phyloP scores from a whole-genome alignment of 306 rosid genomes.

The Vicia sativa region DNA sequence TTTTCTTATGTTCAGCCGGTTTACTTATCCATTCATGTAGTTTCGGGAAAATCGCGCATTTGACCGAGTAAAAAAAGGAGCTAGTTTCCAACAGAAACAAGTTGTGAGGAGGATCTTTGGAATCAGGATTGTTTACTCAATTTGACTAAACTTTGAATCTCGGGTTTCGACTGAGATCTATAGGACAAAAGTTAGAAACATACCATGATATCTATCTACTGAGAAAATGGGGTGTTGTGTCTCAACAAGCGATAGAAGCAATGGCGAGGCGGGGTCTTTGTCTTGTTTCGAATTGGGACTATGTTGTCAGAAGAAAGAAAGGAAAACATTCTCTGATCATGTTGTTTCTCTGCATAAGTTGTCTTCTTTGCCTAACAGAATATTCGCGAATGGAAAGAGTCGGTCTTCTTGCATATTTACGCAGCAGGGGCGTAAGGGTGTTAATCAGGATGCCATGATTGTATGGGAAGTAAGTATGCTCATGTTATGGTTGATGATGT shows the following conservation, averaged over 20 bases:
- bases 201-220: constrained; percentile 43
- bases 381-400: constrained; percentile 77
- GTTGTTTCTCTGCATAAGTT: constrained; percentile 58
- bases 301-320: constrained; percentile 56
- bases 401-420: constrained; percentile 82
- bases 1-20: constrained; percentile 63
- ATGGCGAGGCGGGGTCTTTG: constrained; percentile 54
- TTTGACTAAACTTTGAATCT: constrained; percentile 48
- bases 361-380: constrained; percentile 67
- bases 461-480: constrained; percentile 90
- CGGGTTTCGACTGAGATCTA: constrained; percentile 60
- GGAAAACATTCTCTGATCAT: constrained; percentile 63
- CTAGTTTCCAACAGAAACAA: constrained; percentile 43
- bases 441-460: constrained; percentile 98
- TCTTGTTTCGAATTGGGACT: constrained; percentile 54
- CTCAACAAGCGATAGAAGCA: constrained; percentile 73
- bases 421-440: constrained; percentile 93
- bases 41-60: constrained; percentile 47
- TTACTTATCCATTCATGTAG: constrained; percentile 39
- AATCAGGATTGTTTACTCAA: constrained; percentile 38
- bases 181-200: constrained; percentile 38
- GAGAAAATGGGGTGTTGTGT: constrained; percentile 86
- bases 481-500: constrained; percentile 1
- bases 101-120: constrained; percentile 55
- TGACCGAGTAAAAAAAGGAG: constrained; percentile 51